phyloP scores from a whole-genome alignment of 352 stramenopile genomes.

The Aphanomyces stellatus region DNA sequence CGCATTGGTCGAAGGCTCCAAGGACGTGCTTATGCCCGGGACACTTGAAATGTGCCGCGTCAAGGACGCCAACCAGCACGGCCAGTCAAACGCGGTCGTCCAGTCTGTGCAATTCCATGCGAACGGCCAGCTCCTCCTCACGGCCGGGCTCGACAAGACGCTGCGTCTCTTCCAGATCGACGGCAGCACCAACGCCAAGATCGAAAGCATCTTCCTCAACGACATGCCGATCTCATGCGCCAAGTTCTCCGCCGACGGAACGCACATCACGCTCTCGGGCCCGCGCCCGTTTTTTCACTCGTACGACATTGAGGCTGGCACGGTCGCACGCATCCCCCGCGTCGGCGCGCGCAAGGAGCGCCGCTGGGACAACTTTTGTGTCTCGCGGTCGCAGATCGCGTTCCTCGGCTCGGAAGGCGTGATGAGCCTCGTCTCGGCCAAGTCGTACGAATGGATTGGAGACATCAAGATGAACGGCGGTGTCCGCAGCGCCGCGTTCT shows the following conservation, averaged over 20 bases:
- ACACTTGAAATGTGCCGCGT: constrained; percentile 62
- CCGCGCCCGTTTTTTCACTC: constrained; percentile 94
- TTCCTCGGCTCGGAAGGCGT: constrained; percentile 95
- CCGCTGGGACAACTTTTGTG: constrained; percentile 86
- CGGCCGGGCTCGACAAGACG: constrained; percentile 89
- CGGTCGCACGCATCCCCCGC: constrained; percentile 85
- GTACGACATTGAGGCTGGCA: constrained; percentile 92
- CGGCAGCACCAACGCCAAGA: constrained; percentile 76
- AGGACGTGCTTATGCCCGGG: constrained; percentile 49
- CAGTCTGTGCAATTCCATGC: constrained; percentile 86
- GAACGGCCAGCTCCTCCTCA: constrained; percentile 82
- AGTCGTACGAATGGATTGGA: constrained; percentile 89
- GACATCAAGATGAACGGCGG: constrained; percentile 96
- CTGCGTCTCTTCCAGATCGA: constrained; percentile 90
- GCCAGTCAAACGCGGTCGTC: constrained; percentile 74
- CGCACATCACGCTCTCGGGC: constrained; percentile 86
- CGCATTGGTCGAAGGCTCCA: constrained; percentile 42
- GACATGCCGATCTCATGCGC: constrained; percentile 85
- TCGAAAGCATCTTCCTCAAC: constrained; percentile 85
- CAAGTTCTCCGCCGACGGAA: constrained; percentile 71
- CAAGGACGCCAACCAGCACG: constrained; percentile 89
- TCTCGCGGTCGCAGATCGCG: constrained; percentile 85
- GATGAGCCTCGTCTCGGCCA: constrained; percentile 87
- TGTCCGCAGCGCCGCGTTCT: constrained; percentile 86
- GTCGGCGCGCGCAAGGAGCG: constrained; percentile 86